These are phyloP conservation scores for Coniferiporia weirii DNA, from an alignment of 1,284 basidiomycete species.

Conservation along the genomic window DNA sequence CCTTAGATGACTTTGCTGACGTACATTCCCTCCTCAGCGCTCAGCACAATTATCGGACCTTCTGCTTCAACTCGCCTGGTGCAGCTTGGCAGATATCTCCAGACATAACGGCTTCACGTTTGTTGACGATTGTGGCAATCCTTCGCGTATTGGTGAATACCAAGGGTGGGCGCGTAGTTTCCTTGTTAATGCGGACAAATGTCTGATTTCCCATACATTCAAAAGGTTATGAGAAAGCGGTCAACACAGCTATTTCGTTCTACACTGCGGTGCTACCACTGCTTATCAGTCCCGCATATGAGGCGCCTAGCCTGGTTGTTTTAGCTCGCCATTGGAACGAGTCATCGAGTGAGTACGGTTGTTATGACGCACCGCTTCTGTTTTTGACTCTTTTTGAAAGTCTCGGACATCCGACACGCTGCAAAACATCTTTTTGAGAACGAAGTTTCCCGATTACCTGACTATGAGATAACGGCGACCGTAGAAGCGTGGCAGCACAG, in stretches of 20 bases:
- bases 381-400: slow-evolving; percentile 6
- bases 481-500: slow-evolving; percentile 67
- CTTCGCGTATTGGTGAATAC: slow-evolving; percentile 68
- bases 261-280: slow-evolving; percentile 67
- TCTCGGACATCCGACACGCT: slow-evolving; percentile 70
- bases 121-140: slow-evolving; percentile 61
- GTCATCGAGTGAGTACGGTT: slow-evolving; percentile 48
- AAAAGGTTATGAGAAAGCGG: slow-evolving; percentile 58
- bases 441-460: slow-evolving; percentile 57
- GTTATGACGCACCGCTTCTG: not conserved
- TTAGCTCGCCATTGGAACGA: slow-evolving; percentile 76
- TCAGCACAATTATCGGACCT: slow-evolving; percentile 32
- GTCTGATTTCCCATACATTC: slow-evolving; percentile 8
- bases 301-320: slow-evolving; percentile 64
- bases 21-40: slow-evolving; percentile 20
- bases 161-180: slow-evolving; percentile 45
- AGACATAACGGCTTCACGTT: slow-evolving; percentile 60
- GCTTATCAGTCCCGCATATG: slow-evolving; percentile 51
- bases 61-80: slow-evolving; percentile 37
- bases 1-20: too few relatives aligned
- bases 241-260: slow-evolving; percentile 70
- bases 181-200: not conserved
- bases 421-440: slow-evolving; percentile 75
- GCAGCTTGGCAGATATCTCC: slow-evolving; percentile 69
- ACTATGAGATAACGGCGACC: slow-evolving; percentile 56